phyloP scores from a whole-genome alignment of 2,329 filamentous ascomycete genomes.

The Talaromyces verruculosus region DNA sequence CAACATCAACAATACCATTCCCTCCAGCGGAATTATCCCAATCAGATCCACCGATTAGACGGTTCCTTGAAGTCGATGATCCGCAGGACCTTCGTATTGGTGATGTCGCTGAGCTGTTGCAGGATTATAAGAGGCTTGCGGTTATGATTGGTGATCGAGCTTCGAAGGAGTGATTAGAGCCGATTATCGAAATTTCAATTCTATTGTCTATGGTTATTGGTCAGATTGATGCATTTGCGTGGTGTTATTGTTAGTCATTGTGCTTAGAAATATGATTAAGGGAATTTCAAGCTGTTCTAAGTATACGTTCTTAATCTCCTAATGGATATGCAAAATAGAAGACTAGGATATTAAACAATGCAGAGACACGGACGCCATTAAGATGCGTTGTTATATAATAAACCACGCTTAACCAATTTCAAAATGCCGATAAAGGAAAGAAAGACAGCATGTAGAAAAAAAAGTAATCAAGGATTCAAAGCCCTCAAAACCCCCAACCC shows the following conservation, averaged over 20 bases:
- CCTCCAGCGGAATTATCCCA: conserved; percentile 22
- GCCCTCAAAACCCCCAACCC: conserved; percentile 55
- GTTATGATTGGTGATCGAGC: conserved; percentile 53
- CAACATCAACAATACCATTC: conserved; percentile 16
- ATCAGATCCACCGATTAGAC: conserved; percentile 63
- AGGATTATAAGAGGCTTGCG: conserved; percentile 73
- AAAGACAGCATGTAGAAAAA: neutral
- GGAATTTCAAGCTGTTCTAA: neutral
- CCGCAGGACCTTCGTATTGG: conserved; percentile 68
- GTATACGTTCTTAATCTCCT: neutral
- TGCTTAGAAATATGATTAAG: neutral
- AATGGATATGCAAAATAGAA: neutral
- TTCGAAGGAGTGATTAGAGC: conserved; percentile 7
- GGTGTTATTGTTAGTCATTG: neutral
- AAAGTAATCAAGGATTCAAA: conserved; percentile 10
- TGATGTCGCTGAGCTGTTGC: conserved; percentile 70
- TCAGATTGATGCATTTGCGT: conserved; percentile 7
- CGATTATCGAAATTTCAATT: neutral
- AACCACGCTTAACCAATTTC: neutral
- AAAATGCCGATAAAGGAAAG: neutral
- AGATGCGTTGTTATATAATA: neutral
- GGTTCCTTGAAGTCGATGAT: conserved; percentile 71
- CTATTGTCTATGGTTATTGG: neutral
- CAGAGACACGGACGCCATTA: neutral
- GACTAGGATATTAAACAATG: neutral